A percentile compares a stretch with the other conserved stretches of the same genome.
phyloP scores from a whole-genome alignment of 768 basidiomycete species.

The Daedaleopsis sinensis region DNA sequence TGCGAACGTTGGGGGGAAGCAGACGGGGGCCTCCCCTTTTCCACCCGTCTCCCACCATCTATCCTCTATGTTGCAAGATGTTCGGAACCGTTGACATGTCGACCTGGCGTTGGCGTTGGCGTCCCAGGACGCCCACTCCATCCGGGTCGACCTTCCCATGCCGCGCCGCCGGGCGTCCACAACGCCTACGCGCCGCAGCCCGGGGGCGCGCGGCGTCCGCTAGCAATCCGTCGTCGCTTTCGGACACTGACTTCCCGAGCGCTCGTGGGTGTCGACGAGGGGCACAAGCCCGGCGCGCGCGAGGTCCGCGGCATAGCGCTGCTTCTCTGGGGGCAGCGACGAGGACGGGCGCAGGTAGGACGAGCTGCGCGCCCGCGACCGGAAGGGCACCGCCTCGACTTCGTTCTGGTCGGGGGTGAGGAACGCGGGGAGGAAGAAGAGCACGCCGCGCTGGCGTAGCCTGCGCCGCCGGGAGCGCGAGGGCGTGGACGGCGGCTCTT shows the following conservation, averaged over 20 bases:
- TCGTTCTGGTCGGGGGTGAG: conserved; percentile 54
- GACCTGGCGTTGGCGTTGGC: not conserved
- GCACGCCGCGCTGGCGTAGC: conserved; percentile 56
- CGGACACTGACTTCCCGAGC: conserved; percentile 16
- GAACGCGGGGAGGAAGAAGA: conserved; percentile 84
- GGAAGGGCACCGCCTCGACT: conserved; percentile 18
- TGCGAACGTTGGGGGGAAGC: not conserved
- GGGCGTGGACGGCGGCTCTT: conserved; percentile 46
- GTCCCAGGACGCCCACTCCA: too few relatives aligned
- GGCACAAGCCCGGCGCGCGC: conserved; percentile 34
- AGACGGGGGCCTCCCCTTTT: not conserved
- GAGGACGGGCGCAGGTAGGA: conserved; percentile 25
- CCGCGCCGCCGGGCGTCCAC: not conserved
- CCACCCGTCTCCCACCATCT: not conserved
- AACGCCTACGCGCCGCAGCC: conserved; percentile 11
- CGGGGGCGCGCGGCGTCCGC: not conserved
- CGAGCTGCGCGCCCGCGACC: conserved; percentile 27
- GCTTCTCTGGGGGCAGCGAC: conserved; percentile 48
- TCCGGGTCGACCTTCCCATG: not conserved
- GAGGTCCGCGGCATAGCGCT: conserved; percentile 39
- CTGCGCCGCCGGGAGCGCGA: conserved; percentile 46
- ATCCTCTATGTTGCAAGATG: not conserved
- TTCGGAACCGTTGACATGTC: not conserved
- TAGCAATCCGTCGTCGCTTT: conserved; percentile 11
- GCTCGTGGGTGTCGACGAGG: conserved; percentile 8